A percentile compares a stretch with the other conserved stretches of the same genome.
These are phyloP conservation scores for Elymus sibiricus DNA, from an alignment of 176 grass and related monocot species.

Conservation along the genomic window DNA sequence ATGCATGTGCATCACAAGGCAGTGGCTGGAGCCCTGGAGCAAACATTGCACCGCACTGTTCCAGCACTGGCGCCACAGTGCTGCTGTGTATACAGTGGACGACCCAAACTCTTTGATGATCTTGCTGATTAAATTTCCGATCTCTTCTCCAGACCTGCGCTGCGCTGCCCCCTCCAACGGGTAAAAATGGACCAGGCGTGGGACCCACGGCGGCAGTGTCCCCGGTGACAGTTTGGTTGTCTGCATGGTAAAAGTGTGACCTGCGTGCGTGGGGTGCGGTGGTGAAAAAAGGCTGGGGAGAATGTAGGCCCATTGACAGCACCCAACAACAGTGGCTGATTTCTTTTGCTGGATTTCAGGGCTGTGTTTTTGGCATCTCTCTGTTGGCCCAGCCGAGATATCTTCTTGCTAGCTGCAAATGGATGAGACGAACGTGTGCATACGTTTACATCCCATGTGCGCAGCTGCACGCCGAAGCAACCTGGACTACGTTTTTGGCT, in stretches of 20 bases:
- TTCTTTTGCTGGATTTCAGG: slow-evolving; percentile 29
- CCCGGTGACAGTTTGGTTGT: not conserved
- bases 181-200: not conserved
- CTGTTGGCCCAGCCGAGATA: slow-evolving; percentile 13
- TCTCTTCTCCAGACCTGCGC: not conserved
- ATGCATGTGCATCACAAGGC: not conserved
- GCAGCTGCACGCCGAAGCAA: not conserved
- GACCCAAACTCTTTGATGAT: slow-evolving; percentile 9
- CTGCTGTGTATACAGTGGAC: not conserved
- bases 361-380: slow-evolving; percentile 26
- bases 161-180: slow-evolving; percentile 16
- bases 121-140: not conserved
- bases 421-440: not conserved
- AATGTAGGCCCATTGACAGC: slow-evolving; percentile 29
- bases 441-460: not conserved
- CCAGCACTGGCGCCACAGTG: slow-evolving; percentile 20
- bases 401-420: not conserved
- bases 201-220: not conserved
- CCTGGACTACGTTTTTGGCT: too few relatives aligned
- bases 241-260: too few relatives aligned
- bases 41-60: not conserved
- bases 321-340: slow-evolving; percentile 24
- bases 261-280: not conserved
- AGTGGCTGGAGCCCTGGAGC: not conserved
- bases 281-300: slow-evolving; percentile 17